Conservation (phyloP, 305 asterid genomes). For the Withania somnifera region DNA sequence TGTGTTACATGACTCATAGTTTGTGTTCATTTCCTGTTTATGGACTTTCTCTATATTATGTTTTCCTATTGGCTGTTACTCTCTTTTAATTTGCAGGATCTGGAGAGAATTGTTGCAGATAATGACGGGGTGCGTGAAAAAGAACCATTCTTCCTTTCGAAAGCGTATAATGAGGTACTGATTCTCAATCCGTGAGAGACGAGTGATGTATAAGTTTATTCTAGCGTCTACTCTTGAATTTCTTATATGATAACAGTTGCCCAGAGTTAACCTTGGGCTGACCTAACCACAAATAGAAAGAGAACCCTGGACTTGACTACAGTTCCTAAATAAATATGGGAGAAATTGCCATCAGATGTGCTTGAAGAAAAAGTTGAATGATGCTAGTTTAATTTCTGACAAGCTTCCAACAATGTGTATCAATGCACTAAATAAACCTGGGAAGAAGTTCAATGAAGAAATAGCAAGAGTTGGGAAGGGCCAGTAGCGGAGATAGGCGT, state of each 20-base stretch:
- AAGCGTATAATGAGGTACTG: conserved; percentile 22
- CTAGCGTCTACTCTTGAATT: background rate
- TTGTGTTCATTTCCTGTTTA: background rate
- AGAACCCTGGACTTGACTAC: background rate
- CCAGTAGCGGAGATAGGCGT: no score
- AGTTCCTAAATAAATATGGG: background rate
- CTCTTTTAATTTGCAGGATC: conserved; percentile 42
- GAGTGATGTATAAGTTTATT: conserved; percentile 30
- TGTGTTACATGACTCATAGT: background rate
- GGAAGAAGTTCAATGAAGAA: background rate
- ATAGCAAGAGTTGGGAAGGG: no score
- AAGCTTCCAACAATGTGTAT: background rate
- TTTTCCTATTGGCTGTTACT: background rate
- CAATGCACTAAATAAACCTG: background rate
- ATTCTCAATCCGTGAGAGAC: background rate
- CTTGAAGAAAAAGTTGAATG: background rate
- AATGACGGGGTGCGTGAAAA: conserved; percentile 67
- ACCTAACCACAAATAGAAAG: background rate
- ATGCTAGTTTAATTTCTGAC: background rate
- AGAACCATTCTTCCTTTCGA: conserved; percentile 74
- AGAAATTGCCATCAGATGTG: background rate
- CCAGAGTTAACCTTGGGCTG: background rate
- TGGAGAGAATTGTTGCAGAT: conserved; percentile 58
- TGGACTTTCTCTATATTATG: background rate
- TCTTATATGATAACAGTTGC: background rate